Percentiles rank a stretch among this genome's conserved stretches.
Conservation (phyloP, 139 green algal genomes). For the Protoeuglena noctilucae region DNA sequence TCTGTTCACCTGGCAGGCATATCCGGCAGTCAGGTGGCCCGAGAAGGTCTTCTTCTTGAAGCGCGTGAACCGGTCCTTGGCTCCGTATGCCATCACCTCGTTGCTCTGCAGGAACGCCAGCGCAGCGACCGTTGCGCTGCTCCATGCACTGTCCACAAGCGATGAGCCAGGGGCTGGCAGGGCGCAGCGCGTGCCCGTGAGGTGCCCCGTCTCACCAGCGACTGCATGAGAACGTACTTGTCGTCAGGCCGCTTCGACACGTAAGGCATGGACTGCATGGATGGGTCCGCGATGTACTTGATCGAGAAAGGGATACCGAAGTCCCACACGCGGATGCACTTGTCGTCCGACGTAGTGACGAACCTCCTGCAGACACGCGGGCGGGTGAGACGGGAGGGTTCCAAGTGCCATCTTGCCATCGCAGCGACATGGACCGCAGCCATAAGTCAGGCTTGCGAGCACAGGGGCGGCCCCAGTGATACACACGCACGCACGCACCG, state of each 20-base stretch:
- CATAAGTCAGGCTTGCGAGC: no score
- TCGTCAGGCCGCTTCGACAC: constrained; percentile 51
- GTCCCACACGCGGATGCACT: constrained; percentile 95
- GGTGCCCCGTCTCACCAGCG: no score
- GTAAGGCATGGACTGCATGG: constrained; percentile 87
- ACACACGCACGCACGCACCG: no score
- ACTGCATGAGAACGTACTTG: constrained; percentile 50
- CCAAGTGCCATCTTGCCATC: no score
- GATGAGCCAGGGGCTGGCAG: constrained; percentile 31
- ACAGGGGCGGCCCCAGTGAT: no score
- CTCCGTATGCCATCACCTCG: constrained; percentile 81
- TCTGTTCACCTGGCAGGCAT: constrained; percentile 61
- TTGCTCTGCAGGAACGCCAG: constrained; percentile 11
- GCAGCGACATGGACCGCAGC: no score
- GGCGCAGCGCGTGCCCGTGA: constrained; percentile 18
- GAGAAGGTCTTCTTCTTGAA: constrained; percentile 94
- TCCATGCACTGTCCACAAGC: no score
- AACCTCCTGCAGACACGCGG: constrained; percentile 8
- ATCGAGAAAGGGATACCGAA: constrained; percentile 89
- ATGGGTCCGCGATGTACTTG: constrained; percentile 85
- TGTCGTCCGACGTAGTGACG: constrained; percentile 64
- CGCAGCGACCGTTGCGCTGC: neutral
- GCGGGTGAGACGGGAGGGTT: neutral
- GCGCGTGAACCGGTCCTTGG: constrained; percentile 68
- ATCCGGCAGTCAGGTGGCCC: constrained; percentile 74